Evolutionary conservation across 2,329 filamentous ascomycete species (phyloP).

Genomic region (Dactylellina leptospora): DNA sequence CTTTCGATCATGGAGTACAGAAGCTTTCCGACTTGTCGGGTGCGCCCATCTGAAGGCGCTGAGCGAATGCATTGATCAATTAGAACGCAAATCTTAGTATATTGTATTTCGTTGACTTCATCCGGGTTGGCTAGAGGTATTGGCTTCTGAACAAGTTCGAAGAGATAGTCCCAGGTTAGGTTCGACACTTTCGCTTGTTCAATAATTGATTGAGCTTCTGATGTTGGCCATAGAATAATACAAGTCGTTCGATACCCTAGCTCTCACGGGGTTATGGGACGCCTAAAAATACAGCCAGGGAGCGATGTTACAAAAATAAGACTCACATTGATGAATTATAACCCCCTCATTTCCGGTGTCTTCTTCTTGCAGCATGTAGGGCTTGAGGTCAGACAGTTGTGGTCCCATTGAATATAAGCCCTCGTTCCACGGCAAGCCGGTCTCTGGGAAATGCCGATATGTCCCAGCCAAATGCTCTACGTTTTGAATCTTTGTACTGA

Average conservation of each 20-base stretch:
- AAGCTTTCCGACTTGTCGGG: conserved; percentile 22
- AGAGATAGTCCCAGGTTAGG: conserved; percentile 25
- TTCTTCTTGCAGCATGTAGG: conserved; percentile 11
- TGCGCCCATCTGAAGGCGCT: conserved; percentile 19
- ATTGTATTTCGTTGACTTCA: conserved; percentile 5
- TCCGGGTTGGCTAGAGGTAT: background rate
- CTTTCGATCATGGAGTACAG: conserved; percentile 6
- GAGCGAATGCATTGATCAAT: conserved; percentile 32
- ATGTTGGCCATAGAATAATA: conserved; percentile 47
- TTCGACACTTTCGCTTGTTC: conserved; percentile 23
- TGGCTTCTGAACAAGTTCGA: conserved; percentile 9
- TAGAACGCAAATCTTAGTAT: conserved; percentile 11
- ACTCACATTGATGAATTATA: conserved; percentile 19
- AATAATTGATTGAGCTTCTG: conserved; percentile 22
- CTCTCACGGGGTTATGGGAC: too few species aligned
- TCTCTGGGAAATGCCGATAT: conserved; percentile 13
- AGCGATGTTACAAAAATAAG: too few species aligned
- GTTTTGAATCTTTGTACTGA: conserved; percentile 2
- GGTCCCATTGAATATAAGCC: conserved; percentile 26
- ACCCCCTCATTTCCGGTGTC: conserved; percentile 41
- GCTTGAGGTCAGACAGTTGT: background rate
- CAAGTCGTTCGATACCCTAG: conserved; percentile 40
- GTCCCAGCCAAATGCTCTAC: conserved; percentile 43
- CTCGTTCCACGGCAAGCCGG: background rate
- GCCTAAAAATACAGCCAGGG: too few species aligned